Percentiles rank a stretch among this genome's conserved stretches.
These are phyloP conservation scores for Neospermospora avenae DNA, from an alignment of 2,329 filamentous ascomycete genomes.

Conservation along the genomic window DNA sequence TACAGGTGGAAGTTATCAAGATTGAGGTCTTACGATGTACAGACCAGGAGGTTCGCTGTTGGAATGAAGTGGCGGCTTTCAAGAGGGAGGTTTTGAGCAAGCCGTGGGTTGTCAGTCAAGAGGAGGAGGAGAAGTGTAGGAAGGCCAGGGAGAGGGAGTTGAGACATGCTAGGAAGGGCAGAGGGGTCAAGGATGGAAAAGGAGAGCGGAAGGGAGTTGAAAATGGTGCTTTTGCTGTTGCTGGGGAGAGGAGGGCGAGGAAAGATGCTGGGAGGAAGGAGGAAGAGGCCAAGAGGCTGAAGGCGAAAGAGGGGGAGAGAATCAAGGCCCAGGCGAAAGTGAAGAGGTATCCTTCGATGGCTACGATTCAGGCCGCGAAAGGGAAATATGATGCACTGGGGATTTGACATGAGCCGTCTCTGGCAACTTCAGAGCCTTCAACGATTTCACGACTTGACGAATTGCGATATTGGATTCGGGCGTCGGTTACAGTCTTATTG, in stretches of 20 bases:
- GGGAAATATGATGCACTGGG: conserved; percentile 30
- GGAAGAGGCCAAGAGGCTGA: neutral
- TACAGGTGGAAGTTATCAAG: conserved; percentile 52
- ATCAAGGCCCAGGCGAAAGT: conserved; percentile 11
- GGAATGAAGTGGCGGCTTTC: conserved; percentile 53
- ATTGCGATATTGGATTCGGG: neutral
- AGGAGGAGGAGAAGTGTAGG: conserved; percentile 47
- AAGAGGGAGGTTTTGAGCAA: conserved; percentile 46
- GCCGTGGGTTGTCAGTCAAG: conserved; percentile 53
- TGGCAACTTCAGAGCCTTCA: neutral
- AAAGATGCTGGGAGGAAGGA: conserved; percentile 7
- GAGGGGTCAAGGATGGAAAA: neutral
- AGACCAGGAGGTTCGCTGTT: conserved; percentile 55
- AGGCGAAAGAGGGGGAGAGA: conserved; percentile 7
- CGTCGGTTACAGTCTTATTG: neutral
- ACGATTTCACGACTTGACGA: conserved; percentile 7
- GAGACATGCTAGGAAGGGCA: conserved; percentile 11
- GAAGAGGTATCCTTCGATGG: conserved; percentile 21
- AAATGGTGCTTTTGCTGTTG: neutral
- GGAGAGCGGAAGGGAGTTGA: conserved; percentile 31
- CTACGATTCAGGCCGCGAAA: conserved; percentile 19
- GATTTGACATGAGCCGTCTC: conserved; percentile 9
- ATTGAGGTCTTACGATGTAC: conserved; percentile 49
- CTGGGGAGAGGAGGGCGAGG: conserved; percentile 8
- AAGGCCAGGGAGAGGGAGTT: conserved; percentile 19